phyloP scores from a whole-genome alignment of 345 rosid species.

The Brassica carinata region DNA sequence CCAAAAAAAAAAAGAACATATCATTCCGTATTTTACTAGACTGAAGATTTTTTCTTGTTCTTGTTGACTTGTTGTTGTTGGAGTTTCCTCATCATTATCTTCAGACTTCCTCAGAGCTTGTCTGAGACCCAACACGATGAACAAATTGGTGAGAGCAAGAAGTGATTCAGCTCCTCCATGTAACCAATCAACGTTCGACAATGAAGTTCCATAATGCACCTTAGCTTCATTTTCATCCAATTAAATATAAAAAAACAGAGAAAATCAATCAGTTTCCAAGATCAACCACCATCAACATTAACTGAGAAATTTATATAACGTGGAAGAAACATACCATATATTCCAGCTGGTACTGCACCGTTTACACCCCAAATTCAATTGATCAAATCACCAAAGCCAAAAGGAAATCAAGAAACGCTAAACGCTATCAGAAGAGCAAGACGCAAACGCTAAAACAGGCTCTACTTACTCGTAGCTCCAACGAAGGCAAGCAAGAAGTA shows the following conservation, averaged over 20 bases:
- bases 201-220: slow-evolving; percentile 81
- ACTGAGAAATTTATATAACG: background rate
- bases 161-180: slow-evolving; percentile 96
- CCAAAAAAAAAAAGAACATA: background rate
- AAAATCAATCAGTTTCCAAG: background rate
- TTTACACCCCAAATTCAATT: background rate
- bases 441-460: slow-evolving; percentile 1
- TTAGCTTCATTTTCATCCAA: slow-evolving; percentile 58
- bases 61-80: slow-evolving; percentile 12
- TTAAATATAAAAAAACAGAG: slow-evolving; percentile 13
- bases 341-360: slow-evolving; percentile 79
- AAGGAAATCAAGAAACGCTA: slow-evolving; percentile 30
- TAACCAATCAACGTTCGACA: slow-evolving; percentile 91
- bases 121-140: slow-evolving; percentile 85
- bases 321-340: slow-evolving; percentile 59
- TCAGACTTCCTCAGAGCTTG: slow-evolving; percentile 60
- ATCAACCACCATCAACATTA: slow-evolving; percentile 8
- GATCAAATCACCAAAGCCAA: slow-evolving; percentile 30
- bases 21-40: background rate
- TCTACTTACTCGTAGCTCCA: slow-evolving; percentile 78
- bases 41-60: slow-evolving; percentile 27
- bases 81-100: slow-evolving; percentile 18
- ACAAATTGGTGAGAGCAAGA: slow-evolving; percentile 80
- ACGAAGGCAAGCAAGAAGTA: slow-evolving; percentile 91
- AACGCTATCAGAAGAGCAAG: background rate